phyloP scores from a whole-genome alignment of 768 basidiomycete genomes.

The Mycena metata region DNA sequence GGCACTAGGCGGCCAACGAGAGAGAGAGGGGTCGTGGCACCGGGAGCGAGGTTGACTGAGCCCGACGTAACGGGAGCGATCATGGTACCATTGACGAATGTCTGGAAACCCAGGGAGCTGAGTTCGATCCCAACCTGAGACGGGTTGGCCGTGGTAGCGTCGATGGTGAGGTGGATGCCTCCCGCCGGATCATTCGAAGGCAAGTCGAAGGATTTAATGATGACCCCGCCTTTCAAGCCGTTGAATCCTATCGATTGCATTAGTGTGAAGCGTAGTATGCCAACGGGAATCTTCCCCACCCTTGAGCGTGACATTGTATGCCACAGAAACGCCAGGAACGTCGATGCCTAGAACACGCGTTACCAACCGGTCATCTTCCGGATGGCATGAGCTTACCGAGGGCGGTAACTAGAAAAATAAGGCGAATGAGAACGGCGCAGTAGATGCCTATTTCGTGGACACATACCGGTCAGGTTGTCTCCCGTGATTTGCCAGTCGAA shows the following conservation, averaged over 20 bases:
- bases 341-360: constrained; percentile 59
- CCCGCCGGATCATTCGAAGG: constrained; percentile 79
- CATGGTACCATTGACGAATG: constrained; percentile 63
- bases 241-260: constrained; percentile 61
- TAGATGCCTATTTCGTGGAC: constrained; percentile 26
- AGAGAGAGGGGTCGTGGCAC: constrained; percentile 63
- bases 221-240: constrained; percentile 71
- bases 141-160: constrained; percentile 73
- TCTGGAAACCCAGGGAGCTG: constrained; percentile 71
- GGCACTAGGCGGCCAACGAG: constrained; percentile 76
- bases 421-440: constrained; percentile 11
- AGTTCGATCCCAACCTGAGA: constrained; percentile 82
- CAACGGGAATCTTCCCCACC: constrained; percentile 40
- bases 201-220: constrained; percentile 76
- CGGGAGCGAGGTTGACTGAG: constrained; percentile 67
- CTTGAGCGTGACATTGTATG: constrained; percentile 71
- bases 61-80: constrained; percentile 70
- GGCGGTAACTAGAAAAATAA: constrained; percentile 61
- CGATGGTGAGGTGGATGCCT: constrained; percentile 76
- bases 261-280: not conserved
- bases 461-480: constrained; percentile 70
- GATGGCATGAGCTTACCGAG: constrained; percentile 57
- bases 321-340: constrained; percentile 67
- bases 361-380: constrained; percentile 10
- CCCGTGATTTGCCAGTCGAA: constrained; percentile 81